Conservation (phyloP, 257 asterid genomes). For the Lavandula angustifolia region DNA sequence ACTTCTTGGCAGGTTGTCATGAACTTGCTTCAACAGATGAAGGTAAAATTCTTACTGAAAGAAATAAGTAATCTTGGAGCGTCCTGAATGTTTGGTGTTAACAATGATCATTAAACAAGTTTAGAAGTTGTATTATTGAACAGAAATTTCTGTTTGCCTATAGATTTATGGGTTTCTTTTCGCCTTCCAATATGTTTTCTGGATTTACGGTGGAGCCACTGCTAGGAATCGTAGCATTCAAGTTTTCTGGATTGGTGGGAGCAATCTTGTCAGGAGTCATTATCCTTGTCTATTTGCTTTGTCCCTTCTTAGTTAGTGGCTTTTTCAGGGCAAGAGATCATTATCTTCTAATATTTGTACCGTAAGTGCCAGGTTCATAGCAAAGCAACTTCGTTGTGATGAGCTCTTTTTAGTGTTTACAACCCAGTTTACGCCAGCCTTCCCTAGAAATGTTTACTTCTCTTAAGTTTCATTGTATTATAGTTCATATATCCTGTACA, state of each 20-base stretch:
- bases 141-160: background rate
- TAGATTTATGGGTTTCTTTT: constrained; percentile 9
- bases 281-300: background rate
- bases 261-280: background rate
- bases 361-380: constrained; percentile 12
- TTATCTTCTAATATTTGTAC: background rate
- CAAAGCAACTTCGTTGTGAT: constrained; percentile 7
- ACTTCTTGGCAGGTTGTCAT: constrained; percentile 55
- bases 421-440: constrained; percentile 5
- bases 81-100: constrained; percentile 16
- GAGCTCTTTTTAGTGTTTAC: background rate
- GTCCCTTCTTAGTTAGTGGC: constrained; percentile 11
- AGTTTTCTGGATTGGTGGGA: background rate
- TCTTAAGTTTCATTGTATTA: constrained; percentile 12
- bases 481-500: background rate
- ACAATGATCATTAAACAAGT: constrained; percentile 14
- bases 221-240: too few species aligned
- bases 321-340: background rate
- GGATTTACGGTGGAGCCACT: background rate
- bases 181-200: constrained; percentile 11
- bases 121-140: constrained; percentile 16
- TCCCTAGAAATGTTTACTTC: background rate
- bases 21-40: constrained; percentile 54
- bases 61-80: constrained; percentile 14
- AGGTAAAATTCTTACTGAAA: constrained; percentile 39